These are phyloP conservation scores for Populus simonii DNA, from an alignment of 345 rosid species.

Conservation along the genomic window DNA sequence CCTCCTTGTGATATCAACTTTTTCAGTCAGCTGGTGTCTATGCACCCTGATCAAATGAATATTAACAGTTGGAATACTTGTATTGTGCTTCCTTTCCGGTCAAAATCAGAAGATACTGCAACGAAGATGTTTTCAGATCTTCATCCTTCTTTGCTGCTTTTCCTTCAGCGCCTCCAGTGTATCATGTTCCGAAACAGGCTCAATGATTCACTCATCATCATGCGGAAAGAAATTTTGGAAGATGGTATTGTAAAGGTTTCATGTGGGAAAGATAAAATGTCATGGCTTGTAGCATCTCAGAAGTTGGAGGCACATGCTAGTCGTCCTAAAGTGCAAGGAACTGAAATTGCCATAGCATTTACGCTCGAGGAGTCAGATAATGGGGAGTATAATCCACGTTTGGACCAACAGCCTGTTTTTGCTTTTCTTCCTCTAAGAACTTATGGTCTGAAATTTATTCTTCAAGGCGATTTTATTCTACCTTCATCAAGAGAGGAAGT, in stretches of 20 bases:
- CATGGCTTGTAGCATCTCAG: slow-evolving; percentile 83
- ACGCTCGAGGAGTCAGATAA: slow-evolving; percentile 62
- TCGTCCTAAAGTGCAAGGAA: slow-evolving; percentile 55
- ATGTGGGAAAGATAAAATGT: slow-evolving; percentile 68
- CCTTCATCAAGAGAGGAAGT: slow-evolving; percentile 99
- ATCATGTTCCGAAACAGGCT: slow-evolving; percentile 66
- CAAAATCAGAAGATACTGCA: slow-evolving; percentile 52
- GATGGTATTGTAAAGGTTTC: slow-evolving; percentile 71
- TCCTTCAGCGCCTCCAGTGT: slow-evolving; percentile 82
- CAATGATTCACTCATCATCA: slow-evolving; percentile 55
- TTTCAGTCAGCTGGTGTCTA: slow-evolving; percentile 44
- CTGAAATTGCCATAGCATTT: slow-evolving; percentile 83
- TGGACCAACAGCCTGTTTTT: slow-evolving; percentile 80
- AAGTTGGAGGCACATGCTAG: slow-evolving; percentile 52
- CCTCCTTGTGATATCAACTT: slow-evolving; percentile 65
- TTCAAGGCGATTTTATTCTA: slow-evolving; percentile 94
- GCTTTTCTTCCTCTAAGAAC: slow-evolving; percentile 93
- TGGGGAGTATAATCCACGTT: slow-evolving; percentile 54
- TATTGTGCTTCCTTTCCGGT: slow-evolving; percentile 82
- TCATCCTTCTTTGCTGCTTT: slow-evolving; percentile 82
- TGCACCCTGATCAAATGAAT: slow-evolving; percentile 35
- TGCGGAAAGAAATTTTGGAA: slow-evolving; percentile 70
- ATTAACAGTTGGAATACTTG: slow-evolving; percentile 74
- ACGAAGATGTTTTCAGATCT: slow-evolving; percentile 83
- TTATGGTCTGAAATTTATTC: slow-evolving; percentile 87